A percentile compares a stretch with the other conserved stretches of the same genome.
phyloP scores from a whole-genome alignment of 148 eudicot genomes.

The Amaranthus hypochondriacus region DNA sequence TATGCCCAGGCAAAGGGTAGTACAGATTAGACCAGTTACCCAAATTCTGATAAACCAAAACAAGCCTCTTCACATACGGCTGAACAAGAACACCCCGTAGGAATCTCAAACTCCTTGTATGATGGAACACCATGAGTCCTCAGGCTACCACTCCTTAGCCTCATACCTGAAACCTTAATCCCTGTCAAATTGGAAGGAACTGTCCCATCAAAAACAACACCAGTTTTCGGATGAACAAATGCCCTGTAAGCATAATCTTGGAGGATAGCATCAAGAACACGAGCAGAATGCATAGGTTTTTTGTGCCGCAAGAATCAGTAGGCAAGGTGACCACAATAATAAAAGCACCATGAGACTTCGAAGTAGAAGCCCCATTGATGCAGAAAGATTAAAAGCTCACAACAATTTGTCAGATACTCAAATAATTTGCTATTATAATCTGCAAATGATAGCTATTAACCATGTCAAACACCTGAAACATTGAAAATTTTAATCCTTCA shows the following conservation, averaged over 20 bases:
- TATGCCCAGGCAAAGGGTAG: slow-evolving; percentile 53
- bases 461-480: slow-evolving; percentile 17
- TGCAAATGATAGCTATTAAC: slow-evolving; percentile 20
- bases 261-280: slow-evolving; percentile 60
- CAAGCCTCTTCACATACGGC: slow-evolving; percentile 73
- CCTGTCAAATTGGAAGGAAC: slow-evolving; percentile 74
- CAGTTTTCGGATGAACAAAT: slow-evolving; percentile 58
- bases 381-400: slow-evolving; percentile 6
- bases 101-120: slow-evolving; percentile 66
- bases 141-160: slow-evolving; percentile 73
- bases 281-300: slow-evolving; percentile 30
- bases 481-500: slow-evolving; percentile 5
- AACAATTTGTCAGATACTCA: slow-evolving; percentile 9
- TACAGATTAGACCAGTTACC: slow-evolving; percentile 58
- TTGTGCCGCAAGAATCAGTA: slow-evolving; percentile 39
- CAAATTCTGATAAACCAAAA: slow-evolving; percentile 77
- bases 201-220: slow-evolving; percentile 45
- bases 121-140: neutral
- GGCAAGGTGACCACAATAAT: slow-evolving; percentile 28
- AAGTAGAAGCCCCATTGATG: slow-evolving; percentile 38
- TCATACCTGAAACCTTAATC: slow-evolving; percentile 56
- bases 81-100: slow-evolving; percentile 51
- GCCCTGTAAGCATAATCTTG: slow-evolving; percentile 77
- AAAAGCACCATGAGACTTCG: slow-evolving; percentile 41
- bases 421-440: slow-evolving; percentile 23